Percentiles rank a stretch among this genome's conserved stretches.
These are phyloP conservation scores for Raphanus sativus DNA, from an alignment of 345 rosid species.

Conservation along the genomic window DNA sequence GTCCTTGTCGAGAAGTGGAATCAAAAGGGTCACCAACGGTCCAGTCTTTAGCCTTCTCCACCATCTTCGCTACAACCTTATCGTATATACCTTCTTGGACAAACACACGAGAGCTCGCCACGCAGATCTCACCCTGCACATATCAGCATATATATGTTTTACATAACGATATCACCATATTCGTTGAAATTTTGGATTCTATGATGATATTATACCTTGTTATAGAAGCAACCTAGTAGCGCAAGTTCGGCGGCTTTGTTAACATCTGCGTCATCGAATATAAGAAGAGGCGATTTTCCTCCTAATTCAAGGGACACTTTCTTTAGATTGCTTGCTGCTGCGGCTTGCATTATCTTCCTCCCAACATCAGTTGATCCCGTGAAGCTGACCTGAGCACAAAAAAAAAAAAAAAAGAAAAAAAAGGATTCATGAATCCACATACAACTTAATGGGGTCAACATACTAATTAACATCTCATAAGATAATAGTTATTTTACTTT, in stretches of 20 bases:
- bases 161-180: background rate
- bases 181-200: background rate
- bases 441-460: background rate
- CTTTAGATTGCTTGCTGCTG: constrained; percentile 78
- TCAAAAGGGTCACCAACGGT: constrained; percentile 81
- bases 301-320: constrained; percentile 75
- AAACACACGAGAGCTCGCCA: constrained; percentile 70
- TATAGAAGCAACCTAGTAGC: constrained; percentile 45
- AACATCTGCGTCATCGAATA: constrained; percentile 77
- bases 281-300: constrained; percentile 77
- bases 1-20: constrained; percentile 56
- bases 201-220: constrained; percentile 50
- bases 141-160: background rate
- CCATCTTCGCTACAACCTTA: constrained; percentile 50
- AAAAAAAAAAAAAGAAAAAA: background rate
- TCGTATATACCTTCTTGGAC: constrained; percentile 84
- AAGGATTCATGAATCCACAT: background rate
- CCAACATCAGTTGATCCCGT: constrained; percentile 90
- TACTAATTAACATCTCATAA: background rate
- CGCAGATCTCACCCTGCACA: constrained; percentile 71
- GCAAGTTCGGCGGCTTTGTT: constrained; percentile 63
- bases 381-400: constrained; percentile 58
- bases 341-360: constrained; percentile 64
- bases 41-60: constrained; percentile 57
- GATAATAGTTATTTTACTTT: constrained; percentile 41